A percentile compares a stretch with the other conserved stretches of the same genome.
Conservation (phyloP, 192 early-diverging fungal genomes). For the Backusella westeae region DNA sequence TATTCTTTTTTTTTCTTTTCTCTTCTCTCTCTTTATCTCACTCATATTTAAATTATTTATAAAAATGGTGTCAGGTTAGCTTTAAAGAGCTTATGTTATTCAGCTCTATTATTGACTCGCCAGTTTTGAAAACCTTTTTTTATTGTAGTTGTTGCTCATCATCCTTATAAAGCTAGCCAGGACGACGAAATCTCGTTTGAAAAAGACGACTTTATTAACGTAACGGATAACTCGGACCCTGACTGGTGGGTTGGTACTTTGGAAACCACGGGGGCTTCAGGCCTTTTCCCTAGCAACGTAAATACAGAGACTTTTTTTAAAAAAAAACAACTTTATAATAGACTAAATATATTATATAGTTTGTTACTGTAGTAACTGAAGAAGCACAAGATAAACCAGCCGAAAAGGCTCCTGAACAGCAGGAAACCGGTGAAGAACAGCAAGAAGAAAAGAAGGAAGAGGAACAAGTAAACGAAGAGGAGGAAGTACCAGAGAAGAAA, state of each 20-base stretch:
- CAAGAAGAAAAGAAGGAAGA: constrained; percentile 1
- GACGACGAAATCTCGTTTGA: constrained; percentile 63
- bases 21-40: not conserved
- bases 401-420: not conserved
- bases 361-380: constrained; percentile 9
- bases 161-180: constrained; percentile 54
- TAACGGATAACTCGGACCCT: constrained; percentile 53
- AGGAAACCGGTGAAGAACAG: not conserved
- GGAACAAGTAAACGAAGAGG: not conserved
- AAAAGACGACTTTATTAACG: constrained; percentile 54
- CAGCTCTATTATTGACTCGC: not conserved
- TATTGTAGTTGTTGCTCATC: constrained; percentile 32
- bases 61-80: not conserved
- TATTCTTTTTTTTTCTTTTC: not conserved
- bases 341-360: constrained; percentile 6
- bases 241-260: constrained; percentile 51
- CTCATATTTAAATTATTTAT: not conserved
- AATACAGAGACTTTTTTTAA: not conserved
- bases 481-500: not conserved
- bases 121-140: not conserved
- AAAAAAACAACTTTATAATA: not conserved
- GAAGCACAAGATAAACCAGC: not conserved
- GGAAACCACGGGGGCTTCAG: constrained; percentile 27
- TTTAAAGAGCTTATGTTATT: not conserved
- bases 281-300: constrained; percentile 52